Base-by-base conservation (phyloP, 805 yeast genomes). In the Lachancea sp. region DNA sequence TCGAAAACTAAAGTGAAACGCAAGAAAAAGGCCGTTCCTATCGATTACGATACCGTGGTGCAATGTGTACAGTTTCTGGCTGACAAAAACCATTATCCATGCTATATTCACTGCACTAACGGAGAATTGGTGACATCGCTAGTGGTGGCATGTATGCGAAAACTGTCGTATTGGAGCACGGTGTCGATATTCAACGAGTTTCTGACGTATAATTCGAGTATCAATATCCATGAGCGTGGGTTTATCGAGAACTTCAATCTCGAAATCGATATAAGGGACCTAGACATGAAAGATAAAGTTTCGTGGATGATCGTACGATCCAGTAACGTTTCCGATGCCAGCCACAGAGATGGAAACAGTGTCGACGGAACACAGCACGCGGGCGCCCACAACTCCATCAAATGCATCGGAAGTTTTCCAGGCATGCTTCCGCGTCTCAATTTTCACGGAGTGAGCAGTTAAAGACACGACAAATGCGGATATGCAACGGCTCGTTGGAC, bases 111-210 rank as follows among this genome's bases (percentile, higher is more conserved):
- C 63, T 91, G 98, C 62, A 67, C 81, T 20, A 90, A 88, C 58
- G 98, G 97, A 0, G 89, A 95, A 9, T 89, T 87, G 51, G 83
- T 86, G 2, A 86, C 95, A 0, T 78, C 91, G 19, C 68, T 93
- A 38, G 79, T 87, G 1, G 75, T 91, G 19, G 98, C 96, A 3
- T 89, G 97, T 60, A 66, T 89, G 32, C 67, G 99, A 30, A 85
- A 85, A 53, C 66, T 85, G 16, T 84, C 87, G 20, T 79, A 83
- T 54, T 93, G 99, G 99, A 82, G 93, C 9, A 76, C 85, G 6
- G 86, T 88, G 2, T 82, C 96, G 0, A 89, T 91, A 12, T 79
- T 85, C 55, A 86, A 82, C 51, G 99, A 91, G 65, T 90, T 85
- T 56, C 74, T 84, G 35, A 78, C 81, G 45, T 90, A 78, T 61